A percentile compares a stretch with the other conserved stretches of the same genome.
phyloP scores from a whole-genome alignment of 495 filamentous ascomycete species.

The Neurospora intermedia region DNA sequence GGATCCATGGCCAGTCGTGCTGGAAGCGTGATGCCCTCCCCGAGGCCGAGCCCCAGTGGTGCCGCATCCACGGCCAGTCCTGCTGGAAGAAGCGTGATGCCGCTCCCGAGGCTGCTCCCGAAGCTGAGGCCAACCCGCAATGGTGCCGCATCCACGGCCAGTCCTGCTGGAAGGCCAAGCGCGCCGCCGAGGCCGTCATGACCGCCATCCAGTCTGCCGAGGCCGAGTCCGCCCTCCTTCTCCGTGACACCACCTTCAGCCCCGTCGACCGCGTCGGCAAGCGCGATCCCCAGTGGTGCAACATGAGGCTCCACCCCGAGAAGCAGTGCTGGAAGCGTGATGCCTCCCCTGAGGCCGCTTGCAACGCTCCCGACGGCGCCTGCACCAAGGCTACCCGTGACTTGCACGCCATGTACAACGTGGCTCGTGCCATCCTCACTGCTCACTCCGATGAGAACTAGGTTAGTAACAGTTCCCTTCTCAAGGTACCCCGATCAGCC shows the following conservation, averaged over 20 bases:
- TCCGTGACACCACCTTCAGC: conserved; percentile 9
- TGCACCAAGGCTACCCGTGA: conserved; percentile 29
- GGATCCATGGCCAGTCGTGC: conserved; percentile 17
- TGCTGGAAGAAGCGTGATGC: conserved; percentile 12
- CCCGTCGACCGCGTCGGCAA: conserved; percentile 12
- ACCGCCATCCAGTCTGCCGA: conserved; percentile 13
- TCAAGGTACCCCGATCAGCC: neutral
- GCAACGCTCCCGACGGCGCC: conserved; percentile 17
- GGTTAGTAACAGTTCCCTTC: neutral
- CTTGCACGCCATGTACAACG: conserved; percentile 22
- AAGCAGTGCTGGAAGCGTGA: conserved; percentile 15
- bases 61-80: conserved; percentile 14
- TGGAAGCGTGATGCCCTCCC: neutral
- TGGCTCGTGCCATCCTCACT: conserved; percentile 22
- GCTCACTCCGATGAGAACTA: conserved; percentile 4
- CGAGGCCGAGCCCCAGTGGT: conserved; percentile 4
- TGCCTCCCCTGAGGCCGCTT: conserved; percentile 15
- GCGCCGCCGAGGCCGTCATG: conserved; percentile 24
- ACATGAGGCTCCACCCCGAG: neutral
- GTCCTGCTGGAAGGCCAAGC: conserved; percentile 20
- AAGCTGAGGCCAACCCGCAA: conserved; percentile 9
- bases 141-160: conserved; percentile 20
- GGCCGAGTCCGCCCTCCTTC: neutral
- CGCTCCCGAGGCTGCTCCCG: neutral
- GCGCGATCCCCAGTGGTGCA: conserved; percentile 4